Evolutionary conservation across 805 yeast genomes (phyloP).

Genomic region (Kluyveromyces siamensis): DNA sequence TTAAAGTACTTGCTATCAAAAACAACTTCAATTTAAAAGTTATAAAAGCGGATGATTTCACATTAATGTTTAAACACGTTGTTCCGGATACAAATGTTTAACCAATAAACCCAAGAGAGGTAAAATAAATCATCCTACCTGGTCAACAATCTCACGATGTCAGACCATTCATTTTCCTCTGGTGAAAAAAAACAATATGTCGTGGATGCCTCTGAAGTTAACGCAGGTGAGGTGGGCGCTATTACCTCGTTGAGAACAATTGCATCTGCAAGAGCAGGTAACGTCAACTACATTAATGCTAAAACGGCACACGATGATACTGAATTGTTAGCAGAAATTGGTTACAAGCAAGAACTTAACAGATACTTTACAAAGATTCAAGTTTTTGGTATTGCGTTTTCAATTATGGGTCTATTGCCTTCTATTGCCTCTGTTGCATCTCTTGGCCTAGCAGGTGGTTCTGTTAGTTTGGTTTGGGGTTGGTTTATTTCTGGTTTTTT

Average conservation of each 20-base stretch:
- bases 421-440: conserved; percentile 39
- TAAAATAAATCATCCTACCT: too few relatives aligned
- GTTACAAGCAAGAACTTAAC: conserved; percentile 61
- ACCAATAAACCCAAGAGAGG: too few relatives aligned
- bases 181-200: neutral
- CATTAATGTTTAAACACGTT: too few relatives aligned
- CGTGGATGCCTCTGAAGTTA: neutral
- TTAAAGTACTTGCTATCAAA: too few relatives aligned
- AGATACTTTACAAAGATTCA: conserved; percentile 55
- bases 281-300: conserved; percentile 18
- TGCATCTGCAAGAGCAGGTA: conserved; percentile 6
- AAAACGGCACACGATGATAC: conserved; percentile 18
- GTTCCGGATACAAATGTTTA: too few relatives aligned
- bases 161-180: neutral
- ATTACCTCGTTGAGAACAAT: conserved; percentile 6
- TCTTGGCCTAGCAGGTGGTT: conserved; percentile 45
- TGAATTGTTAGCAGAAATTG: conserved; percentile 39
- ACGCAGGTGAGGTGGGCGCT: conserved; percentile 1
- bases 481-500: conserved; percentile 45
- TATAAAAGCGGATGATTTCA: too few relatives aligned
- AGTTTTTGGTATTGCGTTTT: conserved; percentile 63
- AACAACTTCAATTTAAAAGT: too few relatives aligned
- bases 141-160: too few relatives aligned
- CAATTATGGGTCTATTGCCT: conserved; percentile 59
- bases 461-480: conserved; percentile 56